Conservation (phyloP, 441 rosid species). For the Jatropha podagrica region DNA sequence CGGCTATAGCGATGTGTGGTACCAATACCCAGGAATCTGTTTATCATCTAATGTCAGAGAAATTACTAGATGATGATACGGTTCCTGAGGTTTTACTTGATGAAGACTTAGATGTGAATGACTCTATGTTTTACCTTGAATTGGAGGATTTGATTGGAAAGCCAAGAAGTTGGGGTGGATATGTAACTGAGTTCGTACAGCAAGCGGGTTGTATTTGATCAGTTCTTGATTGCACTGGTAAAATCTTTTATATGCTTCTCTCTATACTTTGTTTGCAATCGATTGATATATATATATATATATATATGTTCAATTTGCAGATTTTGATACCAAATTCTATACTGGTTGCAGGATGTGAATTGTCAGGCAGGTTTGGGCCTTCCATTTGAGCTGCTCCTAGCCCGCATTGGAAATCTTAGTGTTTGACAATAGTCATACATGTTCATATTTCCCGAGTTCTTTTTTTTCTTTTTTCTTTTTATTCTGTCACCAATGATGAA, state of each 20-base stretch:
- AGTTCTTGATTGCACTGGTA: constrained; percentile 14
- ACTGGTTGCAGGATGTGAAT: neutral
- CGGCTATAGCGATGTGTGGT: constrained; percentile 19
- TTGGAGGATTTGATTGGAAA: constrained; percentile 52
- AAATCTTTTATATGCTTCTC: neutral
- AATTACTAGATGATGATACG: constrained; percentile 32
- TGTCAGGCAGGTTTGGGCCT: neutral
- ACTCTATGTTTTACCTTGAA: constrained; percentile 49
- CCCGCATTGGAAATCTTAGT: neutral
- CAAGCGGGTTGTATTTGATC: constrained; percentile 33
- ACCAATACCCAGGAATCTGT: constrained; percentile 20
- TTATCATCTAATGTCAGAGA: constrained; percentile 38
- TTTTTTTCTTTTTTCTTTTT: neutral
- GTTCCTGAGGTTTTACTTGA: constrained; percentile 23
- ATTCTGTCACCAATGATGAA: neutral
- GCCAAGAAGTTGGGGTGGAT: constrained; percentile 36
- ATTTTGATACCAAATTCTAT: neutral
- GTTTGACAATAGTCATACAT: neutral
- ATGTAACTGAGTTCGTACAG: constrained; percentile 33
- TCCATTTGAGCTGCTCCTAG: neutral
- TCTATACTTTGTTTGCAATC: neutral
- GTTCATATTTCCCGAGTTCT: neutral
- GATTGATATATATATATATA: neutral
- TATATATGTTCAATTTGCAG: neutral
- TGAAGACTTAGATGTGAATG: constrained; percentile 35